These are phyloP conservation scores for Senecio squalidus DNA, from an alignment of 140 eudicot species.

Conservation along the genomic window DNA sequence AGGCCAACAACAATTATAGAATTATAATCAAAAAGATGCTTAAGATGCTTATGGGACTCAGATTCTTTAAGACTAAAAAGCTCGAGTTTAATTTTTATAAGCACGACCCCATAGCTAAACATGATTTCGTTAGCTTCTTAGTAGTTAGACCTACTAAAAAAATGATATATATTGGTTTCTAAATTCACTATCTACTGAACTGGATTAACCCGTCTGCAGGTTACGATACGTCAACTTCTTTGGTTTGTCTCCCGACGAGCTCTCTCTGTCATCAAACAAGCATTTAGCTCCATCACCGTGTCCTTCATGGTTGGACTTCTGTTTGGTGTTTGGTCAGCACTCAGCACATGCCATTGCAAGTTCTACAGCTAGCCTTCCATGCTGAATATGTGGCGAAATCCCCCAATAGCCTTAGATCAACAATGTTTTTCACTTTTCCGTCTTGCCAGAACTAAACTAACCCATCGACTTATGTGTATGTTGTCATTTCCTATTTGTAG, in stretches of 20 bases:
- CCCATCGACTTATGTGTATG: constrained; percentile 25
- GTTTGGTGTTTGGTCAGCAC: neutral
- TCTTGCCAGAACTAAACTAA: constrained; percentile 8
- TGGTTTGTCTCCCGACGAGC: neutral
- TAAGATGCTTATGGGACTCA: neutral
- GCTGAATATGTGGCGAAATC: constrained; percentile 19
- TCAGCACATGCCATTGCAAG: constrained; percentile 30
- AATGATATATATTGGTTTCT: too few species aligned
- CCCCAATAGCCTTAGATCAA: constrained; percentile 33
- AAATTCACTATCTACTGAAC: neutral
- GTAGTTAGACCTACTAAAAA: too few species aligned
- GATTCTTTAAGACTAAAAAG: too few species aligned
- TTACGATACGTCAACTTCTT: constrained; percentile 3
- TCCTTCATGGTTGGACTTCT: constrained; percentile 37
- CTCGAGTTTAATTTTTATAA: too few species aligned
- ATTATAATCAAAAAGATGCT: neutral
- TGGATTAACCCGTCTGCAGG: too few species aligned
- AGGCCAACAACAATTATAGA: neutral
- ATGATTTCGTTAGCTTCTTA: too few species aligned
- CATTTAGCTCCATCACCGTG: constrained; percentile 25
- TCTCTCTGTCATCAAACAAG: constrained; percentile 22
- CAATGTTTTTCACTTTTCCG: constrained; percentile 14
- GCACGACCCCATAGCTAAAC: too few species aligned
- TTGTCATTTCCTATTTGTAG: constrained; percentile 33
- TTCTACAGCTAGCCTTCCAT: constrained; percentile 31